Base-by-base conservation (phyloP, 306 rosid species). In the Lathyrus sativus region DNA sequence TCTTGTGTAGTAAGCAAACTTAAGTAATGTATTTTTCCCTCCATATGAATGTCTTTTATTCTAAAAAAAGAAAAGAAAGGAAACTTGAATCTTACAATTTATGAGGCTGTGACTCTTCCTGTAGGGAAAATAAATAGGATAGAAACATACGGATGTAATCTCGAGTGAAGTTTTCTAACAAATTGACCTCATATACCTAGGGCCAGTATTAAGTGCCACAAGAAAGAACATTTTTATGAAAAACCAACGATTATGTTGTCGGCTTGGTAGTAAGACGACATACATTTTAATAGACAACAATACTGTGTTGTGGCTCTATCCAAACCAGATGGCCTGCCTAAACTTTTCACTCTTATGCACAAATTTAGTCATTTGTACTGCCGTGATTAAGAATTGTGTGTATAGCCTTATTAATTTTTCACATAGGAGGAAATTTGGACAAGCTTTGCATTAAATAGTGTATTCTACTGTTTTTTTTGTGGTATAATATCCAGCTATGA, bases 401-500 rank as follows among this genome's bases (percentile, higher is more conserved):
- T 58, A 55, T 17, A 43, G 57, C 57, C 74, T 39, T 48, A 28
- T 50, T 74, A 28, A 56, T 57, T 66, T 76, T 26, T 35, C 60
- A 8, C 33, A 3, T 4, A 12, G 28, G 70, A 54, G 46, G 39
- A 19, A 19, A 72, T 49, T 26, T 62, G 17, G 46, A 63, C 58
- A 68, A 48, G 59, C 37, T 54, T 68, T 73, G 31, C 67, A 43
- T 42, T 55, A 44, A 69, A 59, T 70, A 60, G 65, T 43, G 66
- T 74, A 61, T 53, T 66, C 62, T 41, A 13, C 35, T 39, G 60
- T 15, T 51, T 22, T 63, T 68, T 43, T 59, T 55, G 68, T 10
- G 70, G 61, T 74, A 79, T 77, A 43, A 82, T 28, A 58, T 74
- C 61, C 70, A 62, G 60, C 80, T 68, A 18, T 62, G 8, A 68